phyloP scores from a whole-genome alignment of 805 yeast species.

The Saccharomycopsis sp. region DNA sequence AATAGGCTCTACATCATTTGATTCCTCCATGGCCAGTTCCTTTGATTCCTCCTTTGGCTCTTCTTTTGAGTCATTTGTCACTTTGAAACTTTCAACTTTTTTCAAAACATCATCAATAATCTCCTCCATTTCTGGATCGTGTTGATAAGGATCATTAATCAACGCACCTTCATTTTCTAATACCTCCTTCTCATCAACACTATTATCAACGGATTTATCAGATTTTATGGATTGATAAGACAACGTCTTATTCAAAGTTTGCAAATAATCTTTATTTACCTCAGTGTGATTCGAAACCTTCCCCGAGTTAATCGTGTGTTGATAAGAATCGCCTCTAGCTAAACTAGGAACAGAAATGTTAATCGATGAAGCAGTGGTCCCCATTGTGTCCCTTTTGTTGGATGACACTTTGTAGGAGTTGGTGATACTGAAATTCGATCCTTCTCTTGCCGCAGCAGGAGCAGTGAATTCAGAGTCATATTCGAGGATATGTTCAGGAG shows the following conservation, averaged over 20 bases:
- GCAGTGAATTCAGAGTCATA: constrained; percentile 33
- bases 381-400: constrained; percentile 20
- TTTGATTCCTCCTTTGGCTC: constrained; percentile 6
- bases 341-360: constrained; percentile 37
- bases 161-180: constrained; percentile 53
- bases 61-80: neutral
- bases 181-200: constrained; percentile 29
- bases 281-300: constrained; percentile 31
- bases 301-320: constrained; percentile 43
- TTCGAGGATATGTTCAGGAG: constrained; percentile 33
- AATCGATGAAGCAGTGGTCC: constrained; percentile 21
- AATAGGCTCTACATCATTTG: constrained; percentile 19
- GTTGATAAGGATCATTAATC: constrained; percentile 34
- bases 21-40: constrained; percentile 23
- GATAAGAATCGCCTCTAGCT: constrained; percentile 75
- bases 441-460: constrained; percentile 42
- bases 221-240: constrained; percentile 16
- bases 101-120: constrained; percentile 17
- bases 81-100: constrained; percentile 17
- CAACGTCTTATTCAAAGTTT: constrained; percentile 18
- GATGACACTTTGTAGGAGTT: constrained; percentile 15
- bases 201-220: constrained; percentile 22
- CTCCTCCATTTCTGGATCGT: constrained; percentile 22
- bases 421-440: constrained; percentile 23
- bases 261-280: constrained; percentile 14